Evolutionary conservation across 2,329 filamentous ascomycete genomes (phyloP), one percentile per base, ranked within the genome.

Genomic region (Fusarium sambucinum): DNA sequence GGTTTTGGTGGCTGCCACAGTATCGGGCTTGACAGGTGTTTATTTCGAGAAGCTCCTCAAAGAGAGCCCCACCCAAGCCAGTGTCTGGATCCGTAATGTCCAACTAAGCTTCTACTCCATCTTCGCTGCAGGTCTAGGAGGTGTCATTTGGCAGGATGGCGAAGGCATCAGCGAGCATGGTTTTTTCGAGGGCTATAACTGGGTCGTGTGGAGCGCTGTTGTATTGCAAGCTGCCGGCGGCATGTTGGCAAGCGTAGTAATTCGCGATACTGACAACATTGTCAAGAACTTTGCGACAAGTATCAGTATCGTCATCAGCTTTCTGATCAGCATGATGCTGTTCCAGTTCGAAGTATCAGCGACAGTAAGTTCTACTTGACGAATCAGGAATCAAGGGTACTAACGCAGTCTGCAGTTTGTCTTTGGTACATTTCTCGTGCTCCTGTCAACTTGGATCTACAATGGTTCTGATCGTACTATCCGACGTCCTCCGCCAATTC

Each of bases 131-230:
- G 84, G 97, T 1, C 89, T 98, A 59, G 85, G 97, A 53, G 96
- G 95, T 2, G 90, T 98, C 8, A 81, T 96, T 4, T 92, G 92
- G 80, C 92, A 93, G 68, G 96, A 99, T 71, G 96, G 95, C 27
- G 88, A 90, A 63, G 90, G 92, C 40, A 94, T 99, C 68, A 86
- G 90, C 27, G 88, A 91, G 77, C 89, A 92, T 66, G 96, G 96
- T 14, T 97, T 98, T 80, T 98, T 99, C 72, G 91, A 92, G 59
- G 96, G 96, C 4, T 99, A 98, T 80, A 97, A 97, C 77, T 91
- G 88, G 85, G 85, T 95, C 21, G 95, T 98, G 5, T 97, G 94
- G 94, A 84, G 89, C 7, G 92, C 94, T 6, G 92, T 98, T 71
- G 76, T 89, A 8, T 86, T 96, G 61, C 96, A 99, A 77, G 92